phyloP scores from a whole-genome alignment of 2,329 filamentous ascomycete species.

The Myriosclerotinia scirpicola region DNA sequence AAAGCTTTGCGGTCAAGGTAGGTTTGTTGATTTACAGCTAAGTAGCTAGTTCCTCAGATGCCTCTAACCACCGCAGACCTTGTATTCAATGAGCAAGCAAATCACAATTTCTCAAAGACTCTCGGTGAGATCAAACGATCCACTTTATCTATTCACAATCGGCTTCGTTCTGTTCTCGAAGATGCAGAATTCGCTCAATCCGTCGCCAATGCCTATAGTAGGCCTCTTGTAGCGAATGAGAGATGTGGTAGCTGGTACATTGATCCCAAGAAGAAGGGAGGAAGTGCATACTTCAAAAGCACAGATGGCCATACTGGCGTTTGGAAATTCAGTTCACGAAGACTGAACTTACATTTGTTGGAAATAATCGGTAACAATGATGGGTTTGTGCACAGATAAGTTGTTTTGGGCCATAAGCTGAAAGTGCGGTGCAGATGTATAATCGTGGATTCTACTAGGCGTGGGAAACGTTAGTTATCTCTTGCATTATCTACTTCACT shows the following conservation, averaged over 20 bases:
- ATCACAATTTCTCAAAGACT: slow-evolving; percentile 66
- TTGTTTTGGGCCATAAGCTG: not conserved
- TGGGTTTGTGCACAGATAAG: slow-evolving; percentile 54
- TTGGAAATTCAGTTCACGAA: slow-evolving; percentile 84
- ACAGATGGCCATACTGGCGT: slow-evolving; percentile 91
- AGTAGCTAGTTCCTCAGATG: slow-evolving; percentile 29
- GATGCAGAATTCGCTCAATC: slow-evolving; percentile 73
- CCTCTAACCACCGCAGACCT: slow-evolving; percentile 47
- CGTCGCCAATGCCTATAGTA: slow-evolving; percentile 53
- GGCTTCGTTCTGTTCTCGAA: slow-evolving; percentile 72
- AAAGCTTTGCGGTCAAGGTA: not conserved
- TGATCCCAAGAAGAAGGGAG: slow-evolving; percentile 59
- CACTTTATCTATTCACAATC: slow-evolving; percentile 76
- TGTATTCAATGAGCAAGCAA: slow-evolving; percentile 49
- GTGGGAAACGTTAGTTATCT: slow-evolving; percentile 70
- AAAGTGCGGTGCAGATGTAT: slow-evolving; percentile 55
- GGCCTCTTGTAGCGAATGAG: slow-evolving; percentile 88
- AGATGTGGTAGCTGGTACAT: slow-evolving; percentile 97
- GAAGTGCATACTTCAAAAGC: slow-evolving; percentile 93
- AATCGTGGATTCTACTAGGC: slow-evolving; percentile 87
- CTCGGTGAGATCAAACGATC: slow-evolving; percentile 73
- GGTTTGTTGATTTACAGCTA: not conserved
- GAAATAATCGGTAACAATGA: slow-evolving; percentile 63
- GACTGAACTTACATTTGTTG: slow-evolving; percentile 82
- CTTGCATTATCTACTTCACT: not conserved